These are phyloP conservation scores for Botrytis byssoidea DNA, from an alignment of 2,329 filamentous ascomycete genomes.

Conservation along the genomic window DNA sequence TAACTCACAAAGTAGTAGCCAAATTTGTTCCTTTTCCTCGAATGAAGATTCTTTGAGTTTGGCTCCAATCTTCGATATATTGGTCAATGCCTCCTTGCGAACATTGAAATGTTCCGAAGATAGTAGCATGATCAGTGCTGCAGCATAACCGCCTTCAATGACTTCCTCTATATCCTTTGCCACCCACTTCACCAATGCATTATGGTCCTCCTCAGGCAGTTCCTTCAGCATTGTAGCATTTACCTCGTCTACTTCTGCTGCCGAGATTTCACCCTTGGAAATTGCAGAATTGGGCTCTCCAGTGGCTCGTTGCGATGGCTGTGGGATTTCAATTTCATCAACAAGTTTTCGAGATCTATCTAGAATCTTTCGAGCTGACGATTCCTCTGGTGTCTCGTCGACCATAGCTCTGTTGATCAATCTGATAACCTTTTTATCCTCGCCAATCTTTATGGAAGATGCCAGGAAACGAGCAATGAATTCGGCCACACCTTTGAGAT, in stretches of 20 bases:
- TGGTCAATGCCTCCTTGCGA: slow-evolving; percentile 72
- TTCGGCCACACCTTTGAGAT: slow-evolving; percentile 49
- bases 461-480: slow-evolving; percentile 61
- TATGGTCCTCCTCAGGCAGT: slow-evolving; percentile 44
- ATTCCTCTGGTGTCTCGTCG: slow-evolving; percentile 41
- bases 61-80: slow-evolving; percentile 62
- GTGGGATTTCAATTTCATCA: slow-evolving; percentile 31
- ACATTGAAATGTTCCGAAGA: slow-evolving; percentile 73
- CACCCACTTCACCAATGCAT: slow-evolving; percentile 62
- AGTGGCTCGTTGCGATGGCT: slow-evolving; percentile 10
- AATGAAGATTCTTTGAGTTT: slow-evolving; percentile 68
- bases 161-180: slow-evolving; percentile 76
- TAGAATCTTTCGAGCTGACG: slow-evolving; percentile 38
- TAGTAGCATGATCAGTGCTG: slow-evolving; percentile 70
- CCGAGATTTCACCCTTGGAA: slow-evolving; percentile 16
- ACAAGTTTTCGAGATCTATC: slow-evolving; percentile 32
- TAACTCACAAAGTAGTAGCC: slow-evolving; percentile 76
- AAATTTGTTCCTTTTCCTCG: slow-evolving; percentile 73
- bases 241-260: slow-evolving; percentile 26
- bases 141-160: slow-evolving; percentile 72
- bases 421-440: slow-evolving; percentile 49
- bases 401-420: slow-evolving; percentile 46
- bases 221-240: slow-evolving; percentile 26
- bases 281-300: background rate
- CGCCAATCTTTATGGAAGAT: slow-evolving; percentile 51